Conservation (phyloP, 1,284 basidiomycete genomes). For the Psilocybe mexicana region DNA sequence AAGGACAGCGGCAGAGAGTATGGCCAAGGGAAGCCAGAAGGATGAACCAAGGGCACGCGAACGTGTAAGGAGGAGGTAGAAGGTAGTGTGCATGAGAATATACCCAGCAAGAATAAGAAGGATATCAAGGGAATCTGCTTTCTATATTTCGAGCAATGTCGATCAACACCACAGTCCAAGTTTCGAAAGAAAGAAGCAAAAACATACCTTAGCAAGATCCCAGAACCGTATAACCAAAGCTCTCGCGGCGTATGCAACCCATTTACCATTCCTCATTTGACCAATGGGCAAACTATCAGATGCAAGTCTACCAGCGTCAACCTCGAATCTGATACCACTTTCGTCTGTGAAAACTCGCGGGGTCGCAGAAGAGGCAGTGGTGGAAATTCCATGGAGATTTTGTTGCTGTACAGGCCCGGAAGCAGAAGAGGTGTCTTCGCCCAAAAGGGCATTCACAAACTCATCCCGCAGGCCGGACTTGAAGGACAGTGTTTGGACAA, state of each 20-base stretch:
- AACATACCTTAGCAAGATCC: conserved; percentile 76
- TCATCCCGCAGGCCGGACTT: conserved; percentile 48
- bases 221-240: conserved; percentile 84
- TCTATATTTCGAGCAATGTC: conserved; percentile 40
- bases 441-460: conserved; percentile 47
- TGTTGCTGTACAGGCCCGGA: conserved; percentile 10
- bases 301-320: conserved; percentile 26
- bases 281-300: conserved; percentile 29
- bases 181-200: background rate
- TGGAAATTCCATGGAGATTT: conserved; percentile 4
- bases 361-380: background rate
- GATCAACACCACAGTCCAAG: conserved; percentile 9
- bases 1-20: conserved; percentile 84
- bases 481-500: conserved; percentile 64
- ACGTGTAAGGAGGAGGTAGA: conserved; percentile 86
- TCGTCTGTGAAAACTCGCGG: conserved; percentile 26
- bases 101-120: conserved; percentile 95
- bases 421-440: conserved; percentile 17
- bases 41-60: conserved; percentile 86
- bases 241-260: conserved; percentile 86
- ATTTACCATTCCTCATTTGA: conserved; percentile 66
- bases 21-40: conserved; percentile 87
- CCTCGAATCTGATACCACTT: conserved; percentile 32
- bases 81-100: conserved; percentile 94
- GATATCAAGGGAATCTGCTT: conserved; percentile 96